Percentiles rank a stretch among this genome's conserved stretches.
phyloP scores from a whole-genome alignment of 495 filamentous ascomycete species.

The Polyplosphaeria fusca region DNA sequence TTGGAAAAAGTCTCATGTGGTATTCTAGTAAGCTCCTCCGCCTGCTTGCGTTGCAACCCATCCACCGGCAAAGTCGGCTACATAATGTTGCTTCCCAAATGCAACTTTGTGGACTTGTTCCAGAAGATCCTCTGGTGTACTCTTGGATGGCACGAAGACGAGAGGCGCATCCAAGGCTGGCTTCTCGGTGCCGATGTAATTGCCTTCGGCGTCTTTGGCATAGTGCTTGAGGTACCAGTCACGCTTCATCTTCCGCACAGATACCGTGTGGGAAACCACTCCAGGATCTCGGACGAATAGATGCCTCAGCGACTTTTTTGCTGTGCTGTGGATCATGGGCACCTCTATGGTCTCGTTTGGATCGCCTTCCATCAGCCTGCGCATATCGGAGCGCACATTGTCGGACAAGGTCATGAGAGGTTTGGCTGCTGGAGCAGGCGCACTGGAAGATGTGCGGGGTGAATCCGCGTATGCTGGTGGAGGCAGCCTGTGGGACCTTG shows the following conservation, averaged over 20 bases:
- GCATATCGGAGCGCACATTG: conserved; percentile 7
- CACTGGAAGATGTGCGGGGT: neutral
- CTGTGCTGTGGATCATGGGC: conserved; percentile 21
- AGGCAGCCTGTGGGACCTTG: neutral
- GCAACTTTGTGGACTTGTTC: conserved; percentile 26
- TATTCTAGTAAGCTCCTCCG: too few species aligned
- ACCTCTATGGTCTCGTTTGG: conserved; percentile 24
- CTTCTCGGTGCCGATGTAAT: conserved; percentile 29
- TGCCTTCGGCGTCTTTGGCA: conserved; percentile 26
- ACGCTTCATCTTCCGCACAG: conserved; percentile 30
- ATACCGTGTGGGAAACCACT: conserved; percentile 10
- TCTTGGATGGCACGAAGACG: conserved; percentile 29
- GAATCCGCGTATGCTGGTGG: neutral
- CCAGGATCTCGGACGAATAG: neutral
- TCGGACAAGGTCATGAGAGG: too few species aligned
- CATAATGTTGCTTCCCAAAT: conserved; percentile 24
- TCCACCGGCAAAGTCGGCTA: conserved; percentile 1
- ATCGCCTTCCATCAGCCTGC: conserved; percentile 20
- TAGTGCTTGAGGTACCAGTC: conserved; percentile 25
- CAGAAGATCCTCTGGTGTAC: conserved; percentile 26
- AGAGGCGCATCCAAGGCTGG: conserved; percentile 18
- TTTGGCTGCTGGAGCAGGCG: too few species aligned
- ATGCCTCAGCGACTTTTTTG: conserved; percentile 19
- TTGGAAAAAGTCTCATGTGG: too few species aligned
- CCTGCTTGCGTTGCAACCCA: too few species aligned